Evolutionary conservation across 805 yeast species (phyloP).

Genomic region (Sugiyamaella americana): DNA sequence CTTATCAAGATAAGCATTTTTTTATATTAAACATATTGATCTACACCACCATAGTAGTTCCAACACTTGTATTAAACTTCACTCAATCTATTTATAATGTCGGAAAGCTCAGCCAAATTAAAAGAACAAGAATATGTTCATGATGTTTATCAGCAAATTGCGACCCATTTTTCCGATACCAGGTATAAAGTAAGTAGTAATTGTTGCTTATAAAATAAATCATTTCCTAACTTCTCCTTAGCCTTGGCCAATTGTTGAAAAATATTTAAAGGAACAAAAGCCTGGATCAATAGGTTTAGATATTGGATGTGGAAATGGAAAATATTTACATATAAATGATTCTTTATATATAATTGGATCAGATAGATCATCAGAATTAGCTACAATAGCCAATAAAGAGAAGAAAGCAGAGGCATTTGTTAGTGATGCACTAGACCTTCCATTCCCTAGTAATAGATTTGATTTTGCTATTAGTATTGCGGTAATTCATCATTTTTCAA

Average conservation of each 20-base stretch:
- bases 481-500: constrained; percentile 93
- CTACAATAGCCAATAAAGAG: constrained; percentile 40
- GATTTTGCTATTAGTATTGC: constrained; percentile 95
- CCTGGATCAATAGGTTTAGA: constrained; percentile 74
- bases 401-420: constrained; percentile 54
- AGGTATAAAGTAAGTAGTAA: constrained; percentile 53
- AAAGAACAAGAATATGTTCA: constrained; percentile 75
- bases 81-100: neutral
- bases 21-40: no score
- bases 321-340: constrained; percentile 69
- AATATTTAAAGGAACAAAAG: constrained; percentile 46
- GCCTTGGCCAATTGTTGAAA: constrained; percentile 95
- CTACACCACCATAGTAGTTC: no score
- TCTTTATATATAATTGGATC: constrained; percentile 66
- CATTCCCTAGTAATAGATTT: constrained; percentile 45
- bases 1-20: no score
- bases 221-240: constrained; percentile 12
- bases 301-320: constrained; percentile 97
- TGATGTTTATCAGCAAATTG: constrained; percentile 87
- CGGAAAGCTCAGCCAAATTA: neutral
- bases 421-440: constrained; percentile 72
- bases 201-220: neutral
- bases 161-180: constrained; percentile 87
- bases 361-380: constrained; percentile 33
- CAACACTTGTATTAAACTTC: no score